Conservation (phyloP, 2,329 filamentous ascomycete species). For the Colletotrichum karsti region DNA sequence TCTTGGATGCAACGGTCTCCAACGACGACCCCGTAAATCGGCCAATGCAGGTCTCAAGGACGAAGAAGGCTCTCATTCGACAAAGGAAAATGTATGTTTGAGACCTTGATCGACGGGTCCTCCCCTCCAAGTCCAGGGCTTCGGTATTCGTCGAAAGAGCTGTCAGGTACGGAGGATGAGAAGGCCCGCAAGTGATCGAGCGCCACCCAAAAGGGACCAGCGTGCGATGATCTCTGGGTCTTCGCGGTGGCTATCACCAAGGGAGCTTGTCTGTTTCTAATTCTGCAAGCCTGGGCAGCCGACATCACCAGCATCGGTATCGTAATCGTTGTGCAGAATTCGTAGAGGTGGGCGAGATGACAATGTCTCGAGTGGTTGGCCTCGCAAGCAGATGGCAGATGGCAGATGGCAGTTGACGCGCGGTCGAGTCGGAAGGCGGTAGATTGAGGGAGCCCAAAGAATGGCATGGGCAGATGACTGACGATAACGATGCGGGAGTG, state of each 20-base stretch:
- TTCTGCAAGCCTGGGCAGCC: not conserved
- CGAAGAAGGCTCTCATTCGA: slow-evolving; percentile 15
- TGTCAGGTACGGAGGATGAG: slow-evolving; percentile 1
- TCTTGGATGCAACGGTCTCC: slow-evolving; percentile 19
- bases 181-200: not conserved
- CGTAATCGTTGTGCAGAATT: too few relatives aligned
- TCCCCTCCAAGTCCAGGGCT: slow-evolving; percentile 32
- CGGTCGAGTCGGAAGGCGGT: not conserved
- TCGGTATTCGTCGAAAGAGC: slow-evolving; percentile 16
- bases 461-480: not conserved
- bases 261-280: not conserved
- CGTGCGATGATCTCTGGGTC: not conserved
- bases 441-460: slow-evolving; percentile 16
- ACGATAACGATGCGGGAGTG: slow-evolving; percentile 4
- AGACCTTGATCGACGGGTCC: slow-evolving; percentile 33
- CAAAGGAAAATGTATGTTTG: slow-evolving; percentile 24
- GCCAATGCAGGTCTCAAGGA: slow-evolving; percentile 27
- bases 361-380: not conserved
- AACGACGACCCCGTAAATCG: slow-evolving; percentile 12
- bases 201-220: not conserved
- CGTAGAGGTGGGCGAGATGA: not conserved
- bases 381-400: not conserved
- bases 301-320: not conserved
- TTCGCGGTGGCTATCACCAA: not conserved
- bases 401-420: not conserved